Conservation (phyloP, 2,329 filamentous ascomycete species). For the Botrytis byssoidea region DNA sequence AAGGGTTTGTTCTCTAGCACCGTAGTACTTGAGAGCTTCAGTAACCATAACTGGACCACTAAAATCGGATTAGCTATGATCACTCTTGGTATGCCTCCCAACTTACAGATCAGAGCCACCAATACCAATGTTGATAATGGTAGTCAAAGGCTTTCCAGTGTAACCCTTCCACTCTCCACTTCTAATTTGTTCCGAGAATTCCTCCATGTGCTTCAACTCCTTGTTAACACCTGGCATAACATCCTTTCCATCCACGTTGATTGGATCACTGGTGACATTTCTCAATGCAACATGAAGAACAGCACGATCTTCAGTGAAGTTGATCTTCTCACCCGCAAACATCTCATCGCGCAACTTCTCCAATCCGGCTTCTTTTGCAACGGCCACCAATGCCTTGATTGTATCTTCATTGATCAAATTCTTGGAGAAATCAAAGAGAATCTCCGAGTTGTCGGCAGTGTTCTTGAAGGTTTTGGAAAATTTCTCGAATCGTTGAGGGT, state of each 20-base stretch:
- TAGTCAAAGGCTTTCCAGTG: conserved; percentile 95
- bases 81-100: background rate
- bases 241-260: conserved; percentile 85
- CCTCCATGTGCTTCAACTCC: conserved; percentile 96
- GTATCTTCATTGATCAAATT: conserved; percentile 97
- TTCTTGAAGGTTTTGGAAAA: conserved; percentile 84
- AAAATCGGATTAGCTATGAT: conserved; percentile 32
- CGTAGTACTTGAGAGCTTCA: conserved; percentile 94
- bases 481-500: conserved; percentile 84
- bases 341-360: conserved; percentile 95
- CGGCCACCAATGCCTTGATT: conserved; percentile 77
- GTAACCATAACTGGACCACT: conserved; percentile 98
- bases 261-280: conserved; percentile 79
- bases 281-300: conserved; percentile 94
- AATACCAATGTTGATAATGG: conserved; percentile 96
- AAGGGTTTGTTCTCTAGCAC: conserved; percentile 78
- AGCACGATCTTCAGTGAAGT: conserved; percentile 95
- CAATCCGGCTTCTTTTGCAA: conserved; percentile 86
- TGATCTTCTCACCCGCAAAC: conserved; percentile 98
- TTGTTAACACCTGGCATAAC: conserved; percentile 91
- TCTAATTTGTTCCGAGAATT: conserved; percentile 92
- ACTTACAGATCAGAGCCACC: conserved; percentile 96
- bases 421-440: conserved; percentile 98
- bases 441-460: conserved; percentile 74
- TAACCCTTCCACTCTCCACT: conserved; percentile 96